These are phyloP conservation scores for Cenococcum geophilum DNA, from an alignment of 495 filamentous ascomycete species.

Conservation along the genomic window DNA sequence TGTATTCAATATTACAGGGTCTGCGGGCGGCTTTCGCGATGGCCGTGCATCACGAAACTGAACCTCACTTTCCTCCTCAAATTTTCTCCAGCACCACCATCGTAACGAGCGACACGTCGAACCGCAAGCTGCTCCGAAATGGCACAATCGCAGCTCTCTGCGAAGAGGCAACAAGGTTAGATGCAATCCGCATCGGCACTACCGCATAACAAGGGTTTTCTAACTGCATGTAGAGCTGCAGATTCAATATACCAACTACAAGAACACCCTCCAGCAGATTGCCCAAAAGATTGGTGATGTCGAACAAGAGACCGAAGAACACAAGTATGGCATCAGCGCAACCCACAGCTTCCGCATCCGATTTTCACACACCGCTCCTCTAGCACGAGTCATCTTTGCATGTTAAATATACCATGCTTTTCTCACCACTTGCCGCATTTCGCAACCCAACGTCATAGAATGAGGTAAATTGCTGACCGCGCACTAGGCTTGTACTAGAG, in stretches of 20 bases:
- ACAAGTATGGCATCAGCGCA: constrained; percentile 63
- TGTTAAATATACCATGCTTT: constrained; percentile 6
- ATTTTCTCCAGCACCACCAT: background rate
- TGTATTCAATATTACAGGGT: constrained; percentile 5
- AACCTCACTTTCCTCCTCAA: background rate
- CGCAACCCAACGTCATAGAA: background rate
- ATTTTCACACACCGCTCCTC: constrained; percentile 24
- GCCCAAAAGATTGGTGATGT: constrained; percentile 95
- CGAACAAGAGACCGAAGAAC: constrained; percentile 93
- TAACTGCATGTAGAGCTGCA: constrained; percentile 68
- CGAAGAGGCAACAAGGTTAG: constrained; percentile 63
- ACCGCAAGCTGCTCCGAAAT: constrained; percentile 6
- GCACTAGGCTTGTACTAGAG: constrained; percentile 83
- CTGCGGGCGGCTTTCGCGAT: constrained; percentile 4
- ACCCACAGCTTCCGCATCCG: background rate
- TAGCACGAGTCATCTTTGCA: constrained; percentile 15
- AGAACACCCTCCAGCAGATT: constrained; percentile 86
- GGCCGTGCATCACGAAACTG: background rate
- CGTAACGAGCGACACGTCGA: background rate
- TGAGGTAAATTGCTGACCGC: background rate
- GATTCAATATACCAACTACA: constrained; percentile 88
- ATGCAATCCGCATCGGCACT: constrained; percentile 23
- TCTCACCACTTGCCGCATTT: constrained; percentile 7
- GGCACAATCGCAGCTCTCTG: constrained; percentile 34
- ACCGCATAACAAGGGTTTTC: constrained; percentile 8